Evolutionary conservation across 2,329 filamentous ascomycete genomes (phyloP).

Genomic region (Aspergillus floridensis): DNA sequence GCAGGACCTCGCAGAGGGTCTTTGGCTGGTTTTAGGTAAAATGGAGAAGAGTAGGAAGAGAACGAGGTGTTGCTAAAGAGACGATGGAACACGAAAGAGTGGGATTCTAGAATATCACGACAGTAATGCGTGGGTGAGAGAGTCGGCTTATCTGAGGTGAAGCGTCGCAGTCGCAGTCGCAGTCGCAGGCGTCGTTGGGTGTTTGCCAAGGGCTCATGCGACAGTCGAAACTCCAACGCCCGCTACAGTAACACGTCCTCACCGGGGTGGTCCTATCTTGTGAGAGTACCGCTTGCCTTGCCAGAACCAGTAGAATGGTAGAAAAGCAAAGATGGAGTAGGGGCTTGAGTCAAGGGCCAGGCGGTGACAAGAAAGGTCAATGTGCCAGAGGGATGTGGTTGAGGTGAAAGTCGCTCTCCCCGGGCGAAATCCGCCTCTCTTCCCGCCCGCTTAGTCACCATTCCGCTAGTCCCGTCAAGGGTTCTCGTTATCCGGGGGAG

Average conservation of each 20-base stretch:
- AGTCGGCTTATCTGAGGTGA: slow-evolving; percentile 14
- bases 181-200: slow-evolving; percentile 12
- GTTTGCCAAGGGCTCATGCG: slow-evolving; percentile 23
- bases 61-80: neutral
- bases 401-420: slow-evolving; percentile 36
- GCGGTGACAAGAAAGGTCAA: slow-evolving; percentile 1
- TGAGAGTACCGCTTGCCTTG: neutral
- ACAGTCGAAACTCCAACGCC: slow-evolving; percentile 16
- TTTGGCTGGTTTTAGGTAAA: slow-evolving; percentile 7
- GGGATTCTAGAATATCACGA: slow-evolving; percentile 5
- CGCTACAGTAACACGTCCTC: slow-evolving; percentile 6
- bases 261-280: neutral
- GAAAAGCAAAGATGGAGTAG: neutral
- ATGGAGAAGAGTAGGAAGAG: slow-evolving; percentile 5
- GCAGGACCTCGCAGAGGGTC: slow-evolving; percentile 13
- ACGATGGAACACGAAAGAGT: neutral
- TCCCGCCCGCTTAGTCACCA: slow-evolving; percentile 35
- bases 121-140: slow-evolving; percentile 5
- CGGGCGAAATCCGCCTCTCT: slow-evolving; percentile 38
- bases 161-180: slow-evolving; percentile 17
- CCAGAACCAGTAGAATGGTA: neutral
- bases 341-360: neutral
- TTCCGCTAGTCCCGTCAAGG: slow-evolving; percentile 5
- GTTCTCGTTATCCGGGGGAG: slow-evolving; percentile 1
- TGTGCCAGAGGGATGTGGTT: slow-evolving; percentile 30